Base-by-base conservation (phyloP, 768 basidiomycete species). In the Pilatotrama ljubarskyi region DNA sequence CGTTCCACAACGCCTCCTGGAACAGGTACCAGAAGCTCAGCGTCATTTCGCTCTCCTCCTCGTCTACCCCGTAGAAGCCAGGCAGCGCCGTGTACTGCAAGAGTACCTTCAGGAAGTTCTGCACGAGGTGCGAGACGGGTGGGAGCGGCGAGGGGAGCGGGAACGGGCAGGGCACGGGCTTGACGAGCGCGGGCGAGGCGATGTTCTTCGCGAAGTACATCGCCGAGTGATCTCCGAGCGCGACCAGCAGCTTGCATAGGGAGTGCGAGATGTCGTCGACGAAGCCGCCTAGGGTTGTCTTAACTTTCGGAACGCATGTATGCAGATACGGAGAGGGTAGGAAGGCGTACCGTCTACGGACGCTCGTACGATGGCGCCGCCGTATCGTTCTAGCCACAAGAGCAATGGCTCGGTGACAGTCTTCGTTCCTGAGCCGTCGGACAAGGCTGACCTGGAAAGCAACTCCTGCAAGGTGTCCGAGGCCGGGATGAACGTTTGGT, bases 21-120 rank as follows among this genome's bases (percentile, higher is more conserved):
- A 96, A 82, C 40, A 92, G 76, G 63, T 93, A 95, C 90, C 95
- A 96, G 67, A 95, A 95, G 1, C 84, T 84, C 2, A 96, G 80
- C 2, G 90, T 90, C 78, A 88, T 82, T 73, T 95, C 93, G 66
- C 91, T 94, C 68, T 91, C 87, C 49, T 92, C 90, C 70, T 95
- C 95, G 47, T 95, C 93, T 0, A 83, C 81, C 1, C 90, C 91
- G 68, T 87, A 92, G 61, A 84, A 85, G 0, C 92, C 93, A 0
- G 86, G 84, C 10, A 84, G 73, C 1, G 85, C 87, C 0, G 91
- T 92, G 61, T 90, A 89, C 17, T 85, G 80, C 18, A 97, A 74
- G 49, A 95, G 70, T 11, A 91, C 72, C 5, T 83, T 80, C 2
- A 98, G 75, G 67, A 90, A 92, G 0, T 78, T 81, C 65, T 95